Percentiles rank a stretch among this genome's conserved stretches.
Conservation (phyloP, 208 protist genomes). For the Angomonas ambiguus region DNA sequence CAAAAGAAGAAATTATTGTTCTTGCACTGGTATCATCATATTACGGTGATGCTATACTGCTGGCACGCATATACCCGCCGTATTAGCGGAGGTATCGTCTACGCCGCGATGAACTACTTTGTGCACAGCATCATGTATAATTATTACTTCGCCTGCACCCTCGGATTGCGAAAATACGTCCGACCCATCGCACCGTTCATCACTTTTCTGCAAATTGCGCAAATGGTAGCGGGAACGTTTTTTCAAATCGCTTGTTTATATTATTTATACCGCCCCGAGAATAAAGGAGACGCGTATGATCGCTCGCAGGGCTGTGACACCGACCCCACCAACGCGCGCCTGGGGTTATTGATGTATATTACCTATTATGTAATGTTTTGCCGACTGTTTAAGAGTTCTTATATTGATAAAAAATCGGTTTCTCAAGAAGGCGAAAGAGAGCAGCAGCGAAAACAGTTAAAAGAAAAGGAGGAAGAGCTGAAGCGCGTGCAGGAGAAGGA, state of each 20-base stretch:
- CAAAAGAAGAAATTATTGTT: conserved; percentile 85
- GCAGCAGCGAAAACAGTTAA: conserved; percentile 10
- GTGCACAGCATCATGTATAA: conserved; percentile 95
- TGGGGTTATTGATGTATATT: conserved; percentile 86
- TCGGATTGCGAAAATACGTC: conserved; percentile 45
- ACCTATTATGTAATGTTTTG: conserved; percentile 91
- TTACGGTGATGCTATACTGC: conserved; percentile 90
- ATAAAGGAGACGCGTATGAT: not conserved
- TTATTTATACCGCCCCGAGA: conserved; percentile 28
- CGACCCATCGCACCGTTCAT: conserved; percentile 80
- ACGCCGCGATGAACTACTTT: conserved; percentile 91
- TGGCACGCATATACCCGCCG: conserved; percentile 68
- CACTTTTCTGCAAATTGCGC: conserved; percentile 84
- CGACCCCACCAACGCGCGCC: conserved; percentile 47
- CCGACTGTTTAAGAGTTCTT: conserved; percentile 77
- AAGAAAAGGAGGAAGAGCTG: not conserved
- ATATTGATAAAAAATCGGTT: conserved; percentile 43
- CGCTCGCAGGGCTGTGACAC: conserved; percentile 32
- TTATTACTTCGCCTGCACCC: conserved; percentile 88
- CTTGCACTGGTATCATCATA: conserved; percentile 93
- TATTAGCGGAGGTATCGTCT: conserved; percentile 68
- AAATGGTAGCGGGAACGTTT: conserved; percentile 89
- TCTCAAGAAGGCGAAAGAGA: conserved; percentile 1
- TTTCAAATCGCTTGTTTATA: conserved; percentile 46
- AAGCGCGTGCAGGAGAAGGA: too few species aligned